Evolutionary conservation across 805 yeast species (phyloP), one percentile per base, ranked within the genome.

Genomic region (Yamadazyma sp.): DNA sequence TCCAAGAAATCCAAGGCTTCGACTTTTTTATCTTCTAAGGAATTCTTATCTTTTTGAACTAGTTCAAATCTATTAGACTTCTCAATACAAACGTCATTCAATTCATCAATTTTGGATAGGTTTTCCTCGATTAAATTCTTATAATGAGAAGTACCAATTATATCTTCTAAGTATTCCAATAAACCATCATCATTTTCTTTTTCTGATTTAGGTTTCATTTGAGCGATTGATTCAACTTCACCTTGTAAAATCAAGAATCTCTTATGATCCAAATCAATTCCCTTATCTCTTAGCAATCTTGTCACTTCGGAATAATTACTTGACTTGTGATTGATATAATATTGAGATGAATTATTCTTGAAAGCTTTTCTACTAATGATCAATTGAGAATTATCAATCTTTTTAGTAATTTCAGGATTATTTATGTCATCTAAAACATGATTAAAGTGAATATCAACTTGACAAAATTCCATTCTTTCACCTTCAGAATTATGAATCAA

Each of bases 191-290:
- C 98, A 44, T 78, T 78, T 35, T 86, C 95, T 33, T 70, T 76
- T 51, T 93, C 97, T 0, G 97, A 98, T 53, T 91, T 93, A 8
- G 99, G 85, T 55, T 91, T 91, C 99, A 93, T 94, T 56, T 93
- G 97, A 0, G 98, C 97, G 52, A 93, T 93, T 45, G 89, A 82
- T 63, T 93, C 99, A 27, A 93, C 98, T 56, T 93, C 99, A 56
- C 99, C 99, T 62, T 93, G 99, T 29, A 93, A 66, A 53, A 93
- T 94, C 48, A 93, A 70, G 50, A 93, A 93, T 48, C 99, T 72
- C 55, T 93, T 93, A 59, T 93, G 98, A 47, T 89, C 95, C 43
- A 93, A 69, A 58, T 93, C 98, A 39, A 93, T 84, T 4, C 98
- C 98, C 53, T 87, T 79, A 12, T 74, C 80, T 45, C 79, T 80